Conservation (phyloP, 768 basidiomycete species). For the Boletales sp. region DNA sequence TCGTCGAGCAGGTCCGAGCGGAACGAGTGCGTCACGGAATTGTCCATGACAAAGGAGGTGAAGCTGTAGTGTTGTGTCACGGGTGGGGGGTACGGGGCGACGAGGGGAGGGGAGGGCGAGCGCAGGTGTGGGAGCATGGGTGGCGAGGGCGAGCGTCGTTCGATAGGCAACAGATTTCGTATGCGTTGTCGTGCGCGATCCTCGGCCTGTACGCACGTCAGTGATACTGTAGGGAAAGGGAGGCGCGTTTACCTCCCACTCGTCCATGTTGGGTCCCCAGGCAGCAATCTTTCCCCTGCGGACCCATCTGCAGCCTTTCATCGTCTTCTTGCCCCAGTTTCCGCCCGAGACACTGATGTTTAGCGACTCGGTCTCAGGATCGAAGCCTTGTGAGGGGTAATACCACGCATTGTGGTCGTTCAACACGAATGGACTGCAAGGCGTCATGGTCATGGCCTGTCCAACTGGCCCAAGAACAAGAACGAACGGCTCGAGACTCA, state of each 20-base stretch:
- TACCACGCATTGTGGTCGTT: slow-evolving; percentile 81
- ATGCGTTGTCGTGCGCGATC: slow-evolving; percentile 81
- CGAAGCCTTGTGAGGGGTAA: slow-evolving; percentile 75
- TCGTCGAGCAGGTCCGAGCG: slow-evolving; percentile 76
- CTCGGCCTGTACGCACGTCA: slow-evolving; percentile 52
- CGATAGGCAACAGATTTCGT: slow-evolving; percentile 57
- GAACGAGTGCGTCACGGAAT: slow-evolving; percentile 79
- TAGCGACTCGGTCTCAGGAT: slow-evolving; percentile 60
- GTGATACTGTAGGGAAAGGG: slow-evolving; percentile 7
- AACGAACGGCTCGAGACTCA: slow-evolving; percentile 9
- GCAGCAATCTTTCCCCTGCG: slow-evolving; percentile 76
- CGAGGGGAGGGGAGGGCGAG: slow-evolving; percentile 74
- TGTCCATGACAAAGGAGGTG: slow-evolving; percentile 84
- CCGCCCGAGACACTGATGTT: slow-evolving; percentile 49
- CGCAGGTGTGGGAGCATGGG: slow-evolving; percentile 71
- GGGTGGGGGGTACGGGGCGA: slow-evolving; percentile 72
- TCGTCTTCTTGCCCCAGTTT: slow-evolving; percentile 83
- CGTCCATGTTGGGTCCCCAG: slow-evolving; percentile 83
- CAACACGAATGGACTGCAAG: slow-evolving; percentile 42
- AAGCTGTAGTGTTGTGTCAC: slow-evolving; percentile 67
- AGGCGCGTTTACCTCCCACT: slow-evolving; percentile 67
- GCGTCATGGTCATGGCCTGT: slow-evolving; percentile 7
- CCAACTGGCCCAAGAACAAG: neutral
- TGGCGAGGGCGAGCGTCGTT: slow-evolving; percentile 66
- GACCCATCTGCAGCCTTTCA: slow-evolving; percentile 77